Base-by-base conservation (phyloP, 2,329 filamentous ascomycete genomes). In the Chalaropsis thielavioides region DNA sequence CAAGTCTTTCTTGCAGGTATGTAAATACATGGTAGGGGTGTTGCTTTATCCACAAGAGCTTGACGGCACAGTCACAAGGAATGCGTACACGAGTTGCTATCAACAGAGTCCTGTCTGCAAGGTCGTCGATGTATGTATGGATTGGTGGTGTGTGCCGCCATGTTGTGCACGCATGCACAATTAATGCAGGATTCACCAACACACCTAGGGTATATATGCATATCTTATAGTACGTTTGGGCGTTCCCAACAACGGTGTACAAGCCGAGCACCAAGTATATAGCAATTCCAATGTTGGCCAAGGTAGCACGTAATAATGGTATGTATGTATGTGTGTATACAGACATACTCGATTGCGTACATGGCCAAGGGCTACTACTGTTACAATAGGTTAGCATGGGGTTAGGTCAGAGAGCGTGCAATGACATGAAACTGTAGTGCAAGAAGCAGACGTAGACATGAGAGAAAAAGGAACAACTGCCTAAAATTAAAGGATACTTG, bases 341-440 rank as follows among this genome's bases (percentile, higher is more conserved):
- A 31, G n/a, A n/a, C n/a, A n/a, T n/a, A n/a, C n/a, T n/a, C n/a
- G n/a, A n/a, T n/a, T 31, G 31, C 31, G 6, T 31, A 31, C 11
- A n/a, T 49, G 17, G 19, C 24, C 24, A 24, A 24, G 46, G 46
- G 19, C 46, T 24, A 24, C 22, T 51, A 49, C 19, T 49, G 17
- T 24, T 51, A 51, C 46, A 19, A 51, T 19, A 51, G 19, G 46
- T 24, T 51, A 51, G 51, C 35, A 58, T 38, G 51, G 22, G 17
- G 24, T 8, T 24, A 58, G 51, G 51, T 19, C 51, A 58, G 51
- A 58, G 51, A 58, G 51, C 51, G 51, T 27, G 51, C 51, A 58
- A 58, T 58, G 51, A 58, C 51, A 38, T 58, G 27, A 58, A 58
- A 58, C 51, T 58, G 51, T 58, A 27, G 51, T 58, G 51, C 51